Percentiles rank a stretch among this genome's conserved stretches.
Conservation (phyloP, 257 asterid species). For the Solanum pennellii region DNA sequence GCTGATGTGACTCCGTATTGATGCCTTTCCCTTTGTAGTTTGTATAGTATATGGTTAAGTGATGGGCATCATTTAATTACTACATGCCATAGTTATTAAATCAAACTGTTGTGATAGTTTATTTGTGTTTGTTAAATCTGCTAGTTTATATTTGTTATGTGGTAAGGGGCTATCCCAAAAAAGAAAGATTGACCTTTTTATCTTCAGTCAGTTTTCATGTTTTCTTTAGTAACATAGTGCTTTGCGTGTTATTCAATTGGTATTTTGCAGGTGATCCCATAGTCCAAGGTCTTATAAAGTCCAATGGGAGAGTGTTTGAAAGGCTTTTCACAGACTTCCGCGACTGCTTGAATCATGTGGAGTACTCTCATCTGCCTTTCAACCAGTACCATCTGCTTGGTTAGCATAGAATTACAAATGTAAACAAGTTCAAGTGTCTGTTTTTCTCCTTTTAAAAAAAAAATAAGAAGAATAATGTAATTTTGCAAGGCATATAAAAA, state of each 20-base stretch:
- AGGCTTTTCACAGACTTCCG: conserved; percentile 62
- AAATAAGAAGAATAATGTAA: background rate
- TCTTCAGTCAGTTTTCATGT: background rate
- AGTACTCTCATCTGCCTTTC: conserved; percentile 52
- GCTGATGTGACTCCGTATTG: background rate
- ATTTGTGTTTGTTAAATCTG: background rate
- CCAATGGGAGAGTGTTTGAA: conserved; percentile 65
- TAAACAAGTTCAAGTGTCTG: background rate
- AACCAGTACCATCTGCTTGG: conserved; percentile 60
- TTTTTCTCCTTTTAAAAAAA: background rate
- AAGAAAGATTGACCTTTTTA: background rate
- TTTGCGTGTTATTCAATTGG: background rate
- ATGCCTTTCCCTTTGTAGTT: background rate
- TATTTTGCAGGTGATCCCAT: conserved; percentile 50
- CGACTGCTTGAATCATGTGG: conserved; percentile 43
- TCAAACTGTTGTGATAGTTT: background rate
- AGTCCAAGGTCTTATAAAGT: conserved; percentile 55
- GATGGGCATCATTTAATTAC: background rate
- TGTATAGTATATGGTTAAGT: background rate
- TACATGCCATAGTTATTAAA: background rate
- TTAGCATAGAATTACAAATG: conserved; percentile 1
- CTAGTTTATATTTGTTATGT: background rate
- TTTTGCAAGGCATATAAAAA: background rate
- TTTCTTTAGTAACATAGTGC: background rate
- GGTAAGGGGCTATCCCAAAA: background rate